These are phyloP conservation scores for Fermentozyma sake DNA, from an alignment of 1,139 yeast genomes.

Conservation along the genomic window DNA sequence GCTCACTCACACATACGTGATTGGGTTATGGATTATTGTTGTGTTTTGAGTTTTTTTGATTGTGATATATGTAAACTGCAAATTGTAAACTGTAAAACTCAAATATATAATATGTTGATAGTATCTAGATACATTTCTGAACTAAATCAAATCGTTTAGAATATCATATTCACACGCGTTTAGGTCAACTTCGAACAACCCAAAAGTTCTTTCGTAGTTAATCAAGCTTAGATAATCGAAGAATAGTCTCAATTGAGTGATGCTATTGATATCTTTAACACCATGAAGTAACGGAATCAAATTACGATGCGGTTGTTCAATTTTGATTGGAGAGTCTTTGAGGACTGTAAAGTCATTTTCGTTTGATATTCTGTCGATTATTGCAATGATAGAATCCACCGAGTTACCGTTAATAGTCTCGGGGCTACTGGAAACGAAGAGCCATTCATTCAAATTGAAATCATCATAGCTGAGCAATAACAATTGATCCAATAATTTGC, in stretches of 20 bases:
- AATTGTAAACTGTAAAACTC: slow-evolving; percentile 2
- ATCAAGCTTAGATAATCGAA: slow-evolving; percentile 67
- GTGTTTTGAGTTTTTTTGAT: no score
- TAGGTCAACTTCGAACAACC: slow-evolving; percentile 47
- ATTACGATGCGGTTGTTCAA: slow-evolving; percentile 19
- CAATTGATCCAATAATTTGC: slow-evolving; percentile 74
- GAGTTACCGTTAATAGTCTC: slow-evolving; percentile 50
- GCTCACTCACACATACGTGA: no score
- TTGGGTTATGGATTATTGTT: no score
- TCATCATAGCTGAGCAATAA: slow-evolving; percentile 69
- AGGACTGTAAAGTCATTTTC: slow-evolving; percentile 35
- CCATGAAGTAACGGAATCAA: slow-evolving; percentile 47
- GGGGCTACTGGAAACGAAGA: slow-evolving; percentile 69
- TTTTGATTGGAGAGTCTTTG: slow-evolving; percentile 29
- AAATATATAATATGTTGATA: neutral
- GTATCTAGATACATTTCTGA: neutral
- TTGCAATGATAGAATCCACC: slow-evolving; percentile 30
- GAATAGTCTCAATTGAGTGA: slow-evolving; percentile 59
- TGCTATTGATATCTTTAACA: slow-evolving; percentile 34
- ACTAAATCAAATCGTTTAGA: slow-evolving; percentile 37
- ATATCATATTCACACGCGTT: slow-evolving; percentile 51
- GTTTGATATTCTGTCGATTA: slow-evolving; percentile 47
- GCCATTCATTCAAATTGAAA: slow-evolving; percentile 79
- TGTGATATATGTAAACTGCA: slow-evolving; percentile 1
- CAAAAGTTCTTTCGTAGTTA: slow-evolving; percentile 69